Conservation (phyloP, 805 yeast genomes). For the Hanseniaspora mollemarum region DNA sequence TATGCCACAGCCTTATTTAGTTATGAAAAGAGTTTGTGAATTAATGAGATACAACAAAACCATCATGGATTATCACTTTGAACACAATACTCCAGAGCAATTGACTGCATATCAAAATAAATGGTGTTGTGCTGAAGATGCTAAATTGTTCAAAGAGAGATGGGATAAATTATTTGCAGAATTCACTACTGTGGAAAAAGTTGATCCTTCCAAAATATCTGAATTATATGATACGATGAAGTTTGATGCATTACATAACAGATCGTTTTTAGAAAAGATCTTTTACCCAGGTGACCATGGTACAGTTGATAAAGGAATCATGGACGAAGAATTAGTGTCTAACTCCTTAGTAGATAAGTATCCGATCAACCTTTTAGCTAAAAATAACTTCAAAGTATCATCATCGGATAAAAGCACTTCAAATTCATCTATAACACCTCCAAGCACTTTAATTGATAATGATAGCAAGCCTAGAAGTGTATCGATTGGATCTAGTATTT, state of each 20-base stretch:
- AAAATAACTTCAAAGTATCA: conserved; percentile 61
- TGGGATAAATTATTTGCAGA: conserved; percentile 96
- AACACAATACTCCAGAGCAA: conserved; percentile 56
- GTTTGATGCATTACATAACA: conserved; percentile 90
- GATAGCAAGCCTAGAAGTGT: conserved; percentile 12
- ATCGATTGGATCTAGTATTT: conserved; percentile 18
- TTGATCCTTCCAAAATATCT: conserved; percentile 92
- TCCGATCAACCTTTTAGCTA: conserved; percentile 63
- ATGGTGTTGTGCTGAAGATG: conserved; percentile 98
- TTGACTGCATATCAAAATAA: conserved; percentile 56
- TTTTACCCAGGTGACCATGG: conserved; percentile 43
- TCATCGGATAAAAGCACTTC: background rate
- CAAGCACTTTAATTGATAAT: background rate
- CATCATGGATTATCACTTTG: conserved; percentile 43
- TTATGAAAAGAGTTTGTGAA: conserved; percentile 86
- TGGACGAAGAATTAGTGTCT: conserved; percentile 25
- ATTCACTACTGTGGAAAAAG: conserved; percentile 84
- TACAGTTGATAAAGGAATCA: conserved; percentile 33
- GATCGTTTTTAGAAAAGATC: conserved; percentile 73
- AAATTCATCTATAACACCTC: conserved; percentile 16
- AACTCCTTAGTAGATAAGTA: conserved; percentile 52
- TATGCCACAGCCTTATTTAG: conserved; percentile 94
- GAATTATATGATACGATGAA: conserved; percentile 98
- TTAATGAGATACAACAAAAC: conserved; percentile 83
- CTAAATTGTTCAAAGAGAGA: conserved; percentile 77